Evolutionary conservation across 2,329 filamentous ascomycete species (phyloP), one percentile per base, ranked within the genome.

Genomic region (Botrytis aclada): DNA sequence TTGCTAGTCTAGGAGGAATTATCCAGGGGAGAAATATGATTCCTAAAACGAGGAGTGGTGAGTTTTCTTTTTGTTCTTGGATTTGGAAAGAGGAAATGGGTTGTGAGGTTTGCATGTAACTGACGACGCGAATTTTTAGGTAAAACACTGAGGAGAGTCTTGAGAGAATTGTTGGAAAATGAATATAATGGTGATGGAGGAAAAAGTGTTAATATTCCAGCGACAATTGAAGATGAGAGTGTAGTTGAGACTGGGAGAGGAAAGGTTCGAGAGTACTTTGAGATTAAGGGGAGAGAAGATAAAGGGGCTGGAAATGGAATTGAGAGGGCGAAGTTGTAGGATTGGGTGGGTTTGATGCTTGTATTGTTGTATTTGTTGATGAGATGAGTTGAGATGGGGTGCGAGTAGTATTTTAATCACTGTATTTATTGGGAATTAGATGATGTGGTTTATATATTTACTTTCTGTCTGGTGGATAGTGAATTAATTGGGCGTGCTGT

Each of bases 21-120:
- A 92, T 97, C 70, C 92, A 94, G 76, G 93, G 93, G 56, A 90
- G 89, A 76, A 91, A 91, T 25, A 95, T 97, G 87, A 97, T 98
- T 70, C 95, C 95, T 9, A 95, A 95, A 84, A 98, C 95, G 25
- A 84, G 95, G 41, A 66, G 61, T 66, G 70, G 70, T 67, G 45
- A 54, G 45, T 67, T 41, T 29, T 25, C n/a, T 9, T 18, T 37
- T 9, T 45, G 12, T 32, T 45, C 22, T 18, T 32, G 1, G 41
- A 3, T 3, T 8, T 22, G 0, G 22, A 20, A 25, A 18, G 32
- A 5, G 14, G 8, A n/a, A n/a, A 34, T n/a, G 25, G 58, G 9
- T 7, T 37, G 58, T 4, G 58, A 12, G 10, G 3, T 58, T 12
- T 20, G 34, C 16, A 98, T 95, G 29, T 29, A 1, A n/a, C 32